Conservation (phyloP, 805 yeast genomes). For the Starmerella vitae region DNA sequence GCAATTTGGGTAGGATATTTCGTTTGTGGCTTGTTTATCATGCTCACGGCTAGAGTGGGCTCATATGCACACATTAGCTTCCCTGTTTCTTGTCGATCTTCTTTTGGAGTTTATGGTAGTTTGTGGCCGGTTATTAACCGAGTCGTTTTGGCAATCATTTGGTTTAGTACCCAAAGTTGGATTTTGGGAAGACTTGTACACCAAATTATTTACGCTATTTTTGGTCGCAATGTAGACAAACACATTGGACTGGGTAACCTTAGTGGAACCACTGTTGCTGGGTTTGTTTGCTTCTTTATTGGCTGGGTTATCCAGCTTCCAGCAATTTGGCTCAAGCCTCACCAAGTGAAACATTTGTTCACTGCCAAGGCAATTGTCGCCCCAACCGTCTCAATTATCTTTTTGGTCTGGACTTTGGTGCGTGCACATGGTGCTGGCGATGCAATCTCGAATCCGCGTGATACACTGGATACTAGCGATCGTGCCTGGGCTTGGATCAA, state of each 20-base stretch:
- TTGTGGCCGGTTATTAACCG: conserved; percentile 82
- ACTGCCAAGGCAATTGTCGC: conserved; percentile 66
- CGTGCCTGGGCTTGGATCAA: conserved; percentile 75
- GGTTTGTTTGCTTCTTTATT: conserved; percentile 61
- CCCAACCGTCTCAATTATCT: conserved; percentile 73
- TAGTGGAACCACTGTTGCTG: conserved; percentile 57
- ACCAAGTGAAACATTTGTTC: conserved; percentile 67
- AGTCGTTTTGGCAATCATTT: conserved; percentile 72
- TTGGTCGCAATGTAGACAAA: conserved; percentile 27
- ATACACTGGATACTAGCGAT: conserved; percentile 40
- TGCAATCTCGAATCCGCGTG: conserved; percentile 40
- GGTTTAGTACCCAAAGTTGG: conserved; percentile 82
- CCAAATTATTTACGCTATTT: conserved; percentile 62
- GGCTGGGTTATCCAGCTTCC: conserved; percentile 76
- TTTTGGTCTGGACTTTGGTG: conserved; percentile 70
- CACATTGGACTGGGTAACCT: conserved; percentile 38
- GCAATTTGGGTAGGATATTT: conserved; percentile 78
- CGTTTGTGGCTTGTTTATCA: conserved; percentile 55
- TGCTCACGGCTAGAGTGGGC: conserved; percentile 64
- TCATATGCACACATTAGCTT: conserved; percentile 68
- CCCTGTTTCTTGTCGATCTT: conserved; percentile 68
- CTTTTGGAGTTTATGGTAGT: conserved; percentile 79
- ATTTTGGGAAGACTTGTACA: conserved; percentile 74
- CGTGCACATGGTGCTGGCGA: conserved; percentile 73
- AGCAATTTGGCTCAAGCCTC: conserved; percentile 69